Base-by-base conservation (phyloP, 169 alveolate genomes). In the Plasmodium blacklocki region DNA sequence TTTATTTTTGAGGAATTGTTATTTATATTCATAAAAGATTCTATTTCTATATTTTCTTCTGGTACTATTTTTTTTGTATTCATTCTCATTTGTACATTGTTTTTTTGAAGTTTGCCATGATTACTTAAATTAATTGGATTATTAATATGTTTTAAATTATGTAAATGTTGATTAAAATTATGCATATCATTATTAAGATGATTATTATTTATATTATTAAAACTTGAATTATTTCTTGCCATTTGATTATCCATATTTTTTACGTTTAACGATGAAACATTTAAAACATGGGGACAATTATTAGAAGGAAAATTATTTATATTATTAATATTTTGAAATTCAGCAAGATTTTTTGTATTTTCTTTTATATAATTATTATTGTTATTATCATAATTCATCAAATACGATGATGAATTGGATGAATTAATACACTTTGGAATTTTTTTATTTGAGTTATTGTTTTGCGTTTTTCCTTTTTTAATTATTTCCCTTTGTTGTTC, bases 281-380 rank as follows among this genome's bases (percentile, higher is more conserved):
- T 56, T 73, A 73, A 47, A 63, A 21, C 86, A 73, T 62, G 54
- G 45, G 23, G 83, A 60, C 19, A 39, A 47, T 49, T 72, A 60
- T 62, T 62, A 12, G 29, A 21, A 14, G 2, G 18, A 15, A 49
- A 29, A 32, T 15, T 56, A 29, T 15, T 73, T 14, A 23, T 71
- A 71, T 49, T 71, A 15, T 52, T 71, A 6, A 66, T 23, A 26
- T 66, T 26, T 66, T 66, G 56, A 6, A 66, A 14, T 39, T 66
- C 15, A 14, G 26, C 21, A 66, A 32, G 11, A 32, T 32, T 66
- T 29, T 39, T 66, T 39, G 52, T 39, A n/a, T 29, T 66, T 14
- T 66, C 43, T 29, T n/a, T 66, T 14, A 66, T 29, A 26, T 14
- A 8, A 14, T 18, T 11, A 18, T 6, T 18, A 15, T n/a, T 14